Percentiles rank a stretch among this genome's conserved stretches.
These are phyloP conservation scores for Cucumis sativus DNA, from an alignment of 306 rosid species.

Conservation along the genomic window DNA sequence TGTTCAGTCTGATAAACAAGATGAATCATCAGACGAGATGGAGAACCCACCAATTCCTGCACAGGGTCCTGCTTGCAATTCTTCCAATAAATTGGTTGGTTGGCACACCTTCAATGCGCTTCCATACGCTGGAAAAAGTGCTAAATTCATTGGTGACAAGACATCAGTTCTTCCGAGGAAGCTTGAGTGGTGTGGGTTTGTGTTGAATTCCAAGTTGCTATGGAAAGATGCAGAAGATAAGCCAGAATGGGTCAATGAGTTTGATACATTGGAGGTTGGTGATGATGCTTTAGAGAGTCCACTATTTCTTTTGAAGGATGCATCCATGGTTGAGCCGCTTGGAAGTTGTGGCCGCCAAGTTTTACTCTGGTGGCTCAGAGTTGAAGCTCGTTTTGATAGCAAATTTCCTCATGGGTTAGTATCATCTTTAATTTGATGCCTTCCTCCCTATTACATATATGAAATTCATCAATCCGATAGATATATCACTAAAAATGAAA, in stretches of 20 bases:
- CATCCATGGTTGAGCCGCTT: slow-evolving; percentile 80
- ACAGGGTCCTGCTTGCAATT: slow-evolving; percentile 98
- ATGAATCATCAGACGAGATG: slow-evolving; percentile 35
- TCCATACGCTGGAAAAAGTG: slow-evolving; percentile 50
- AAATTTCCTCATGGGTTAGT: slow-evolving; percentile 84
- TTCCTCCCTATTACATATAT: background rate
- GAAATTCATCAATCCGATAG: background rate
- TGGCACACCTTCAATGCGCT: slow-evolving; percentile 90
- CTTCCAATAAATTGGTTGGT: slow-evolving; percentile 66
- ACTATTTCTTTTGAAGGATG: slow-evolving; percentile 62
- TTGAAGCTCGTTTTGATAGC: slow-evolving; percentile 97
- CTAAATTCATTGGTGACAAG: slow-evolving; percentile 66
- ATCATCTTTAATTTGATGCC: background rate
- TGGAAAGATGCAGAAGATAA: slow-evolving; percentile 69
- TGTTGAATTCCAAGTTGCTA: slow-evolving; percentile 73
- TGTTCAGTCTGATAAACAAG: slow-evolving; percentile 37
- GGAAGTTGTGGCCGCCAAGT: slow-evolving; percentile 92
- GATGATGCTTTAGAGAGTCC: slow-evolving; percentile 63
- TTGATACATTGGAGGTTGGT: slow-evolving; percentile 39
- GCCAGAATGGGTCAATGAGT: slow-evolving; percentile 80
- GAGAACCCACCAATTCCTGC: slow-evolving; percentile 41
- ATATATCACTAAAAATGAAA: background rate
- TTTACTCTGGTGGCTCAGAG: slow-evolving; percentile 95
- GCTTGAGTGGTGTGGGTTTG: slow-evolving; percentile 95
- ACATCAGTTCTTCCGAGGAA: slow-evolving; percentile 76